Conservation (phyloP, 805 yeast genomes). For the Tetrapisispora phaffii region DNA sequence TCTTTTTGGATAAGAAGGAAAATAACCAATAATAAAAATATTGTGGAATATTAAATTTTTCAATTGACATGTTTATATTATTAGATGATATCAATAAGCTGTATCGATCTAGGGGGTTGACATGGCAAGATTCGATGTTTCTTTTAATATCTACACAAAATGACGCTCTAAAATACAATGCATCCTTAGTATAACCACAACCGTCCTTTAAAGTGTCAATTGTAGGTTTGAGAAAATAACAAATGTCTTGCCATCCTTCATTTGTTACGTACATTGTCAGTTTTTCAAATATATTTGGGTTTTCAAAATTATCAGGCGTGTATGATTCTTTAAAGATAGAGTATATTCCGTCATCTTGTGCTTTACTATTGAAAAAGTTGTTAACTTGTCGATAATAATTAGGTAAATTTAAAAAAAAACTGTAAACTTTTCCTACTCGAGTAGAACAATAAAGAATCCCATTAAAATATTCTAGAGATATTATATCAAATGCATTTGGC, state of each 20-base stretch:
- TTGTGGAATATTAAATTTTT: conserved; percentile 1
- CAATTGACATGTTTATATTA: conserved; percentile 34
- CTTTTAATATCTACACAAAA: conserved; percentile 13
- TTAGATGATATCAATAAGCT: conserved; percentile 59
- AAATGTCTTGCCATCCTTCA: not conserved
- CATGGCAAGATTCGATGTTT: conserved; percentile 15
- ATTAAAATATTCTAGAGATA: conserved; percentile 19
- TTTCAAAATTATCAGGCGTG: too few relatives aligned
- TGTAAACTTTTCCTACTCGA: conserved; percentile 17
- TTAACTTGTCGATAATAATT: conserved; percentile 10
- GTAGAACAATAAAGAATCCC: conserved; percentile 22
- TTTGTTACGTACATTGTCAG: not conserved
- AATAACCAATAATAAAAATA: conserved; percentile 2
- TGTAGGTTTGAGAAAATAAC: conserved; percentile 2
- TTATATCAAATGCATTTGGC: conserved; percentile 10
- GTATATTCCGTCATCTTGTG: conserved; percentile 10
- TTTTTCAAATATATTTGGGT: not conserved
- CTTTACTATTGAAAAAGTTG: not conserved
- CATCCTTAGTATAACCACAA: not conserved
- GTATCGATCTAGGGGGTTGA: conserved; percentile 22
- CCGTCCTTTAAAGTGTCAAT: not conserved
- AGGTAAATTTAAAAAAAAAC: conserved; percentile 22
- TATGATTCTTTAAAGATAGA: not conserved
- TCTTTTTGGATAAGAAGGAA: not conserved
- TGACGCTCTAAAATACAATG: conserved; percentile 16